Evolutionary conservation across 352 stramenopile genomes (phyloP).

Genomic region (Pseudoperonospora humuli): DNA sequence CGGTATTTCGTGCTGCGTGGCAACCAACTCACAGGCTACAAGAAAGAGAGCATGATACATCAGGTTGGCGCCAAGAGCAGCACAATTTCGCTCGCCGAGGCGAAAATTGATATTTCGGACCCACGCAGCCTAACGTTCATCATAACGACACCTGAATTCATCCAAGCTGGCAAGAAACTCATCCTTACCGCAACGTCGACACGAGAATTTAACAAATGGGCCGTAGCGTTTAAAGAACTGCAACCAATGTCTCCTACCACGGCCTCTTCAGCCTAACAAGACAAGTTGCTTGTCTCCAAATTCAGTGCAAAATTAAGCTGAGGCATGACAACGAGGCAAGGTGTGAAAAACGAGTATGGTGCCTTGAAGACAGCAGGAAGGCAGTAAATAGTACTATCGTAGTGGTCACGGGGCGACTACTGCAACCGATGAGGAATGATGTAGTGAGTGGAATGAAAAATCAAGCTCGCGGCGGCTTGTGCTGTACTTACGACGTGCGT

Average conservation of each 20-base stretch:
- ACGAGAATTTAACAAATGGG: slow-evolving; percentile 84
- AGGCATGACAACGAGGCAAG: slow-evolving; percentile 1
- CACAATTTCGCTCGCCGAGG: slow-evolving; percentile 53
- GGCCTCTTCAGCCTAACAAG: slow-evolving; percentile 29
- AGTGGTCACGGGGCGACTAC: slow-evolving; percentile 1
- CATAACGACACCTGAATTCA: slow-evolving; percentile 70
- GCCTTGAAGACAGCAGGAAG: slow-evolving; percentile 14
- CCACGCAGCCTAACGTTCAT: slow-evolving; percentile 60
- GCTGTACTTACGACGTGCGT: slow-evolving; percentile 24
- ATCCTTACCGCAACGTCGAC: slow-evolving; percentile 62
- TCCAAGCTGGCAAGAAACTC: slow-evolving; percentile 69
- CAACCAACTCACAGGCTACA: slow-evolving; percentile 56
- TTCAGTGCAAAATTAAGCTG: slow-evolving; percentile 5
- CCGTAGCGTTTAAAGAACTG: slow-evolving; percentile 51
- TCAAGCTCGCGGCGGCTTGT: slow-evolving; percentile 13
- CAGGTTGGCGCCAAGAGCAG: slow-evolving; percentile 66
- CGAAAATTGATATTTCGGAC: slow-evolving; percentile 60
- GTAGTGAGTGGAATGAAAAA: slow-evolving; percentile 15
- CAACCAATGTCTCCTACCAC: slow-evolving; percentile 26
- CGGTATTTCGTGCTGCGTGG: slow-evolving; percentile 74
- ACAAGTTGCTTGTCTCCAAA: background rate
- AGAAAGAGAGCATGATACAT: slow-evolving; percentile 68
- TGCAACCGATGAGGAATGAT: slow-evolving; percentile 14
- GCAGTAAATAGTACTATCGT: slow-evolving; percentile 25
- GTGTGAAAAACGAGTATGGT: slow-evolving; percentile 8